These are phyloP conservation scores for Penicillium psychrosexuale DNA, from an alignment of 2,329 filamentous ascomycete genomes.

Conservation along the genomic window DNA sequence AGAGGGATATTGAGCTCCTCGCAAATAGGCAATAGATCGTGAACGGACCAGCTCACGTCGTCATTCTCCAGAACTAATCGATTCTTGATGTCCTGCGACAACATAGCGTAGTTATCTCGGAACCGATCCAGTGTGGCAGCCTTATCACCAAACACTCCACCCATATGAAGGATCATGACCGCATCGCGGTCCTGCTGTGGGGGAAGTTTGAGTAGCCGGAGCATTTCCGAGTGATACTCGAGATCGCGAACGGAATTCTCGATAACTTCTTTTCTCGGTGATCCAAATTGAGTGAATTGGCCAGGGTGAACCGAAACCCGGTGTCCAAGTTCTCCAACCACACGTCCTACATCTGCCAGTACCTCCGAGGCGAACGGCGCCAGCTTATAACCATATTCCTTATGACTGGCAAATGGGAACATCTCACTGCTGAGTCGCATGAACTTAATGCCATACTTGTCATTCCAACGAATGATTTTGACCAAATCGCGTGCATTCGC, in stretches of 20 bases:
- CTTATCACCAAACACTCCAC: conserved; percentile 86
- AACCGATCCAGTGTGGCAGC: conserved; percentile 74
- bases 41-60: conserved; percentile 88
- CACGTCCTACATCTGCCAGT: conserved; percentile 70
- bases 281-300: conserved; percentile 88
- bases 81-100: conserved; percentile 69
- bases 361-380: conserved; percentile 77
- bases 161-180: conserved; percentile 93
- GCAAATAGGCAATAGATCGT: conserved; percentile 84
- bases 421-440: conserved; percentile 91
- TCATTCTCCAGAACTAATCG: conserved; percentile 90
- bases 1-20: conserved; percentile 92
- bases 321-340: conserved; percentile 76
- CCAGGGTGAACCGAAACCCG: conserved; percentile 87
- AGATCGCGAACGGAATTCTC: conserved; percentile 74
- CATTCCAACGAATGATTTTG: conserved; percentile 90
- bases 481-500: conserved; percentile 78
- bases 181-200: conserved; percentile 78
- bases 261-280: conserved; percentile 74
- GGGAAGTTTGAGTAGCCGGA: conserved; percentile 71
- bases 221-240: conserved; percentile 82
- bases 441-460: conserved; percentile 87
- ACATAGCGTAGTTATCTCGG: conserved; percentile 64
- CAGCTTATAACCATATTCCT: conserved; percentile 80
- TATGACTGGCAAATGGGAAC: conserved; percentile 93